phyloP scores from a whole-genome alignment of 2,329 filamentous ascomycete genomes.

The Aureobasidium lini region DNA sequence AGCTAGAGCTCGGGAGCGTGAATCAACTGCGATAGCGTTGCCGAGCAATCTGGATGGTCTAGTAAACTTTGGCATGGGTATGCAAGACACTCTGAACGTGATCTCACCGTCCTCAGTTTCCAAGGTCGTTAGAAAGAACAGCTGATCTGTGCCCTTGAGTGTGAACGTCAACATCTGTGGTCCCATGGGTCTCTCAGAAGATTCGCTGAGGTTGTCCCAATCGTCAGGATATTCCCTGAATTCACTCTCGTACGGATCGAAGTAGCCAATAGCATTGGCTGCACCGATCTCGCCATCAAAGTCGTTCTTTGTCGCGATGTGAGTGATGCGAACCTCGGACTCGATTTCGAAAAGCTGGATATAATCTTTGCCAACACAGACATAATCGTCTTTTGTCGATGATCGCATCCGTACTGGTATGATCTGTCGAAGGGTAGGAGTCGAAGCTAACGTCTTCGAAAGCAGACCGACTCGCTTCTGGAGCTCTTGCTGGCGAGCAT shows the following conservation, averaged over 20 bases:
- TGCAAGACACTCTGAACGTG: conserved; percentile 45
- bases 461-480: conserved; percentile 54
- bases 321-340: conserved; percentile 60
- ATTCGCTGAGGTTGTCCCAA: conserved; percentile 15
- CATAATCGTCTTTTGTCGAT: conserved; percentile 66
- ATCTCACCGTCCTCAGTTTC: conserved; percentile 37
- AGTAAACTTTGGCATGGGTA: conserved; percentile 52
- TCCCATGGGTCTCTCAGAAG: conserved; percentile 35
- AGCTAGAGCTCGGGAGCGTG: conserved; percentile 56
- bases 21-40: conserved; percentile 69
- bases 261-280: conserved; percentile 62
- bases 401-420: conserved; percentile 72
- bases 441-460: conserved; percentile 69
- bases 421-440: conserved; percentile 67
- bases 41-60: conserved; percentile 49
- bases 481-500: conserved; percentile 19
- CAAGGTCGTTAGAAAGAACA: conserved; percentile 68
- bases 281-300: conserved; percentile 74
- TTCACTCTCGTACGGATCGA: conserved; percentile 28
- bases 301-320: conserved; percentile 69
- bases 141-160: conserved; percentile 58
- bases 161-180: conserved; percentile 76
- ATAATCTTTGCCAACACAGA: conserved; percentile 75
- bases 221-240: conserved; percentile 29
- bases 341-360: conserved; percentile 66